A percentile compares a stretch with the other conserved stretches of the same genome.
phyloP scores from a whole-genome alignment of 2,329 filamentous ascomycete genomes.

The Botrytis hyacinthi region DNA sequence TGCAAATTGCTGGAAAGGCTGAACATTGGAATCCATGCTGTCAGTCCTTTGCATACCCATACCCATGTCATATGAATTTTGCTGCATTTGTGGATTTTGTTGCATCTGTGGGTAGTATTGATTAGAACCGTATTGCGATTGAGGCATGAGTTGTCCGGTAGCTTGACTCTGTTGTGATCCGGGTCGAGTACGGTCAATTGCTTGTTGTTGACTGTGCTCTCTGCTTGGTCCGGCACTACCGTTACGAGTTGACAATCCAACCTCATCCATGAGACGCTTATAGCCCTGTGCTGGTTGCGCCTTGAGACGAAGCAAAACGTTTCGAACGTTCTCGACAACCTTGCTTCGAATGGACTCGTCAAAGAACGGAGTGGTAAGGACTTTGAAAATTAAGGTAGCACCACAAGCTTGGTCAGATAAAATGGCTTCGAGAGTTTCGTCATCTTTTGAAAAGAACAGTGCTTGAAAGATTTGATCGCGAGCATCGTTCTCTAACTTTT shows the following conservation, averaged over 20 bases:
- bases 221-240: conserved; percentile 41
- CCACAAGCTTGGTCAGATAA: conserved; percentile 88
- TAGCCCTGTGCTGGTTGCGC: conserved; percentile 93
- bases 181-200: conserved; percentile 53
- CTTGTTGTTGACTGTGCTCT: conserved; percentile 41
- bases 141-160: conserved; percentile 44
- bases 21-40: conserved; percentile 49
- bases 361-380: conserved; percentile 94
- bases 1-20: conserved; percentile 51
- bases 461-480: conserved; percentile 86
- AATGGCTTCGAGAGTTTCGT: conserved; percentile 85
- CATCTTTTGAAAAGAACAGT: conserved; percentile 85
- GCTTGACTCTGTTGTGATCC: conserved; percentile 52
- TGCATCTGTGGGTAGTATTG: conserved; percentile 54
- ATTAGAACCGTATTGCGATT: conserved; percentile 42
- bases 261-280: conserved; percentile 98
- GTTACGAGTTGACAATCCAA: conserved; percentile 74
- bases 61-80: conserved; percentile 49
- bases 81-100: conserved; percentile 46
- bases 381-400: conserved; percentile 96
- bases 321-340: conserved; percentile 88
- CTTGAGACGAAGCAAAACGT: conserved; percentile 84
- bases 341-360: conserved; percentile 86
- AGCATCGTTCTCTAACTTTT: conserved; percentile 90
- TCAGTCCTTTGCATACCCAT: conserved; percentile 54